Conservation (phyloP, 805 yeast genomes). For the Lachancea thermotolerans region DNA sequence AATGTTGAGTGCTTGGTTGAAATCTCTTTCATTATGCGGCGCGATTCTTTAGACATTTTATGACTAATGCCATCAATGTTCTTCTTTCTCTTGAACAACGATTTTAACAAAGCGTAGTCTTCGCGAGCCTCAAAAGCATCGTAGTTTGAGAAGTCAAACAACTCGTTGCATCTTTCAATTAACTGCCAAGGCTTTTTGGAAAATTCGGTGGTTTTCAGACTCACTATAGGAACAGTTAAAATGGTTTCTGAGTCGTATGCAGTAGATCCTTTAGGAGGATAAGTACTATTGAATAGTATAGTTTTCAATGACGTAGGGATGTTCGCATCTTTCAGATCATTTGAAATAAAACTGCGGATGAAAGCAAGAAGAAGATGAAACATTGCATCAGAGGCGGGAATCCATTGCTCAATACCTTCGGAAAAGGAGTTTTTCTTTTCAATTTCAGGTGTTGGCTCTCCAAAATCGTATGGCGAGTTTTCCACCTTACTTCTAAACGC, state of each 20-base stretch:
- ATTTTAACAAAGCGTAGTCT: conserved; percentile 67
- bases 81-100: conserved; percentile 56
- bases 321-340: conserved; percentile 43
- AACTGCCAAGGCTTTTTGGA: conserved; percentile 51
- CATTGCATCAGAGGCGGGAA: conserved; percentile 77
- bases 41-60: conserved; percentile 68
- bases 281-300: conserved; percentile 54
- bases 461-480: conserved; percentile 29
- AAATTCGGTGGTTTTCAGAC: conserved; percentile 41
- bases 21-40: conserved; percentile 43
- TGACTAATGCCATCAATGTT: conserved; percentile 46
- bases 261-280: conserved; percentile 59
- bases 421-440: conserved; percentile 39
- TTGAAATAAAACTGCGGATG: conserved; percentile 68
- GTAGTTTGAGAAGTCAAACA: conserved; percentile 63
- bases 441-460: conserved; percentile 1
- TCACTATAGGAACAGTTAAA: conserved; percentile 56
- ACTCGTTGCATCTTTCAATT: conserved; percentile 48
- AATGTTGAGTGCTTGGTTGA: conserved; percentile 35
- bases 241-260: conserved; percentile 35
- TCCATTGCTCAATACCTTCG: conserved; percentile 72
- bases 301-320: conserved; percentile 64
- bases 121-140: conserved; percentile 67
- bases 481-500: conserved; percentile 48
- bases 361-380: conserved; percentile 75